Evolutionary conservation across 1,284 basidiomycete species (phyloP).

Genomic region (Papiliotrema terrestris): DNA sequence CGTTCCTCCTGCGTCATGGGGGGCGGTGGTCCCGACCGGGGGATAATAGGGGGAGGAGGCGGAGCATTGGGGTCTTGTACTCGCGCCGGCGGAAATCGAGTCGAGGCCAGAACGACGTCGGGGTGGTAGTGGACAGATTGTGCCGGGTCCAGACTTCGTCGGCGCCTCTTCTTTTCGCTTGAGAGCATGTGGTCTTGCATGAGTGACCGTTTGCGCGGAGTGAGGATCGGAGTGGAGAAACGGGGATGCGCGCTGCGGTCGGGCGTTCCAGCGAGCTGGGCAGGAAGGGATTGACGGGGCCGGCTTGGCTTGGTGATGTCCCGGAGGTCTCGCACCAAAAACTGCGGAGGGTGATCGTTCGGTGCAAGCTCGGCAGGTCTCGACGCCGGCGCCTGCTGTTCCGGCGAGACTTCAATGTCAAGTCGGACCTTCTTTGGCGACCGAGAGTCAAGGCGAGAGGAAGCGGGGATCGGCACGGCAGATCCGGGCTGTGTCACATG

Average conservation of each 20-base stretch:
- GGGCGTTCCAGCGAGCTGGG: not conserved
- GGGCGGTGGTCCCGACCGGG: not conserved
- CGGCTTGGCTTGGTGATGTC: not conserved
- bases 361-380: not conserved
- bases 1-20: slow-evolving; percentile 6
- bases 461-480: not conserved
- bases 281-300: not conserved
- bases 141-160: not conserved
- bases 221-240: not conserved
- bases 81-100: not conserved
- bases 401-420: not conserved
- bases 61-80: not conserved
- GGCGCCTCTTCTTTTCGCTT: slow-evolving; percentile 8
- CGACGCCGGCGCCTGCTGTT: not conserved
- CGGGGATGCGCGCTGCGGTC: not conserved
- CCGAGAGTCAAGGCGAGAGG: not conserved
- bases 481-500: not conserved
- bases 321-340: not conserved
- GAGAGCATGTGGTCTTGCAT: slow-evolving; percentile 12
- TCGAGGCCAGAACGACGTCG: slow-evolving; percentile 8
- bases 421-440: slow-evolving; percentile 2
- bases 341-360: not conserved
- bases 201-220: slow-evolving; percentile 2
- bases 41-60: not conserved
- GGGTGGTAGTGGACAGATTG: not conserved